Evolutionary conservation across 2,329 filamentous ascomycete species (phyloP).

Genomic region (Hypoxylon sp.): DNA sequence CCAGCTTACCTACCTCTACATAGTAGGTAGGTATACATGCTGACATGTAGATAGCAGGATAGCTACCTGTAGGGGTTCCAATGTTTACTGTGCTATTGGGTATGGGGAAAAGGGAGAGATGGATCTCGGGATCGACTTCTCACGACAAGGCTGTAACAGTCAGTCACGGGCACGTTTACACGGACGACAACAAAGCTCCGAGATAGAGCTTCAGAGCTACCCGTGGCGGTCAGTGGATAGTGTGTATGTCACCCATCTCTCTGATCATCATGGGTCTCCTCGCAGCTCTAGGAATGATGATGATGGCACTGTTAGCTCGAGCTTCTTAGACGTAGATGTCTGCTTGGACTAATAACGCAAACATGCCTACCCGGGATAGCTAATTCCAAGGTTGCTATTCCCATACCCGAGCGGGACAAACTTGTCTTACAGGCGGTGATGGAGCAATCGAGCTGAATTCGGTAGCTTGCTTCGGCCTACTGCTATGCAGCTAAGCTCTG

Average conservation of each 20-base stretch:
- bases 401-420: constrained; percentile 12
- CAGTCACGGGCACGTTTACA: not conserved
- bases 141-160: not conserved
- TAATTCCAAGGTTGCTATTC: constrained; percentile 14
- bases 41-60: too few species aligned
- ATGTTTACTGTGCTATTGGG: too few species aligned
- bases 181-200: not conserved
- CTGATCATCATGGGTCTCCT: not conserved
- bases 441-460: constrained; percentile 16
- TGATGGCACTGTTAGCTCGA: constrained; percentile 5
- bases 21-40: too few species aligned
- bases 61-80: too few species aligned
- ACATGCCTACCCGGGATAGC: constrained; percentile 11
- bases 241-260: not conserved
- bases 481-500: not conserved
- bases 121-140: not conserved
- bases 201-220: not conserved
- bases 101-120: not conserved
- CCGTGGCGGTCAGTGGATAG: too few species aligned
- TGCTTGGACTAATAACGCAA: not conserved
- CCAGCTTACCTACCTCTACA: too few species aligned
- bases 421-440: too few species aligned
- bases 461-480: constrained; percentile 5
- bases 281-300: constrained; percentile 16
- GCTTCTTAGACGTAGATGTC: too few species aligned